A percentile compares a stretch with the other conserved stretches of the same genome.
These are phyloP conservation scores for Phyllosticta citriasiana DNA, from an alignment of 2,329 filamentous ascomycete genomes.

Conservation along the genomic window DNA sequence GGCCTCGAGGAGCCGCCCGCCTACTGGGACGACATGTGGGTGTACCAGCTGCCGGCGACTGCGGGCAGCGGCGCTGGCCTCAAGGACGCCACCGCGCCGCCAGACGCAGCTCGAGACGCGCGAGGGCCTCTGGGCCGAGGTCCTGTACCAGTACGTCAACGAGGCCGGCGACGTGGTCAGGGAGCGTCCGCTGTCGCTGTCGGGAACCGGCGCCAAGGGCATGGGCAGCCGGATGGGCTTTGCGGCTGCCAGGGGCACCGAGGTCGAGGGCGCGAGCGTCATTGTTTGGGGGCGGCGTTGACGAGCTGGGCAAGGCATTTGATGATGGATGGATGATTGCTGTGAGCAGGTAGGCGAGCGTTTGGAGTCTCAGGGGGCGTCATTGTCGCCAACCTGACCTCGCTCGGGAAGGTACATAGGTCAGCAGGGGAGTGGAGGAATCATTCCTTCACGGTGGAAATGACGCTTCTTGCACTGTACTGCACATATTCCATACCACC, in stretches of 20 bases:
- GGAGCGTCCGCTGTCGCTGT: constrained; percentile 23
- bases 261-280: constrained; percentile 38
- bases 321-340: constrained; percentile 35
- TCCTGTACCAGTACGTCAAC: constrained; percentile 36
- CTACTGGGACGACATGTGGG: constrained; percentile 39
- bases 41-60: constrained; percentile 42
- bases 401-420: background rate
- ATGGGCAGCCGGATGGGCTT: constrained; percentile 33
- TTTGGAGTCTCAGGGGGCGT: too few species aligned
- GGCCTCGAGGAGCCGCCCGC: background rate
- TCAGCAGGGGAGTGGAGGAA: background rate
- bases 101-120: constrained; percentile 38
- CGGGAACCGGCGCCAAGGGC: constrained; percentile 30
- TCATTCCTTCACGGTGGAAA: too few species aligned
- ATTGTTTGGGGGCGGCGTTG: constrained; percentile 46
- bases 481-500: too few species aligned
- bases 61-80: constrained; percentile 36
- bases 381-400: too few species aligned
- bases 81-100: constrained; percentile 41
- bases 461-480: too few species aligned
- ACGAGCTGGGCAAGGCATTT: constrained; percentile 30
- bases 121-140: constrained; percentile 41
- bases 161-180: constrained; percentile 36
- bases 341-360: constrained; percentile 21
- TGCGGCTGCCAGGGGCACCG: constrained; percentile 29